Percentiles rank a stretch among this genome's conserved stretches.
Conservation (phyloP, 129 eudicot genomes). For the Lonicera japonica region DNA sequence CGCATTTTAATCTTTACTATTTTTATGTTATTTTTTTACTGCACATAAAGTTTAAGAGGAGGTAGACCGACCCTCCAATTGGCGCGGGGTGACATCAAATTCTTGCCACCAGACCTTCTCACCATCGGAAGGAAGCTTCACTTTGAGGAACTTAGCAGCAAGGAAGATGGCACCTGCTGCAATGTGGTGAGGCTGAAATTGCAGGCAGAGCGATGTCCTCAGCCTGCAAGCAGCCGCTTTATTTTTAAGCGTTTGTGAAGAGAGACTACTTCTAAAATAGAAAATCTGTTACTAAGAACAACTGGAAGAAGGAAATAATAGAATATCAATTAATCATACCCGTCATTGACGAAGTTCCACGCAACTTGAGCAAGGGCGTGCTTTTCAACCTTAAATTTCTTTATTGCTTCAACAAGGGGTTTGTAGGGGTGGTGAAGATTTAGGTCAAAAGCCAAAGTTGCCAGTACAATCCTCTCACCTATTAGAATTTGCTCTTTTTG, state of each 20-base stretch:
- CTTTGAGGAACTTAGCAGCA: background rate
- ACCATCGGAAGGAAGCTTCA: background rate
- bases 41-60: background rate
- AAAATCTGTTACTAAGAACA: too few species aligned
- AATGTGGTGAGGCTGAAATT: background rate
- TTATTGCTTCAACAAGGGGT: background rate
- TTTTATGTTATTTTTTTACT: background rate
- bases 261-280: background rate
- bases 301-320: background rate
- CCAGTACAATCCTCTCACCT: background rate
- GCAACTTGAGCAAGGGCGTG: constrained; percentile 2
- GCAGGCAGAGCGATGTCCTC: constrained; percentile 2
- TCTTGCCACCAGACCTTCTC: constrained; percentile 17
- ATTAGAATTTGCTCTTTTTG: background rate
- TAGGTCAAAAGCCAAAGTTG: background rate
- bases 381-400: background rate
- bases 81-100: constrained; percentile 20
- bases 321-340: background rate
- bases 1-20: background rate
- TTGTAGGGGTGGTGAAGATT: background rate
- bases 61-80: constrained; percentile 27
- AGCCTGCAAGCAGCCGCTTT: background rate
- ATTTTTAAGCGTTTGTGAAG: background rate
- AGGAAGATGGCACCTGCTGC: background rate
- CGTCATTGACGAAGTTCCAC: background rate